Base-by-base conservation (phyloP, 23 red algal genomes). In the Gracilaria domingensis region DNA sequence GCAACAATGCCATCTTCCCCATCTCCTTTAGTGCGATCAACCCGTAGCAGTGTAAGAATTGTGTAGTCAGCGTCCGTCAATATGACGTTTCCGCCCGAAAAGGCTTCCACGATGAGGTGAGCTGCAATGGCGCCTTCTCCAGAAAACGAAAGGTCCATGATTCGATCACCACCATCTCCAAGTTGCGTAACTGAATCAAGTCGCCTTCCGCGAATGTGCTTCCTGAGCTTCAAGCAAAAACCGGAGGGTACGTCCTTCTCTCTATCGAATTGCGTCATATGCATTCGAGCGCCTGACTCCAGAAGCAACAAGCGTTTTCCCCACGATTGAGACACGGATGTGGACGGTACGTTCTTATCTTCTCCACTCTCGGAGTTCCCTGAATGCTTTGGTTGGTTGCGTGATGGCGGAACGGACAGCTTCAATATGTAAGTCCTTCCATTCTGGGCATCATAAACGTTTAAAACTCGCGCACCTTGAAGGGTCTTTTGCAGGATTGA, bases 141-240 rank as follows among this genome's bases (percentile, higher is more conserved):
- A 66, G 77, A 79, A 70, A 99, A 99, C 16, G 77, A 67, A 37
- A 99, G 37, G 34, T 96, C 95, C 18, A 99, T 36, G 20, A 96
- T 91, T n/a, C 97, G 93, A 75, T 99, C 97, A 21, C 92, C 82
- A 25, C 78, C 89, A 57, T 83, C 62, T 47, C 91, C 92, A 38
- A 99, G 87, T 45, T 92, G 91, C 11, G 36, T 24, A 6, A 99
- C 83, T 23, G 90, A 72, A 0, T 91, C 86, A 29, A 99, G 88
- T 29, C 95, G 88, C n/a, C 92, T 75, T 7, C 87, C 91, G 44
- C 97, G 94, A 50, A 99, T 70, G 42, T 99, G 97, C 72, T 99
- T 99, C 34, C 97, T 86, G 58, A 99, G 71, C 88, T 99, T 99
- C 82, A 96, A 69, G 33, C 94, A 89, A 51, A 99, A 99, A 18